A percentile compares a stretch with the other conserved stretches of the same genome.
Evolutionary conservation across 257 asterid genomes (phyloP).

Genomic region (Anisodus acutangulus): DNA sequence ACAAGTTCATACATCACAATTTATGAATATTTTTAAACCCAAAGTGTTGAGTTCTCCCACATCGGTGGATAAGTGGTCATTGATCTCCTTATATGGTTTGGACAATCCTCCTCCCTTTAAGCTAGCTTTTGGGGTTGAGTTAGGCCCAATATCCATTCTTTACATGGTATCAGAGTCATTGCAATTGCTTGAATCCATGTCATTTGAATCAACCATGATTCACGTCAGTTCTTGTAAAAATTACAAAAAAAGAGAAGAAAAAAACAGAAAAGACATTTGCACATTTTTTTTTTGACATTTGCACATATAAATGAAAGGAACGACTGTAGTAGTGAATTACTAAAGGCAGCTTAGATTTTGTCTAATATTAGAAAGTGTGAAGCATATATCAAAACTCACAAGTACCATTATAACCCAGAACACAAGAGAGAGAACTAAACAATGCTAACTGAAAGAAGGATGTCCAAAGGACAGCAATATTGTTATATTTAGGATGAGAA

Average conservation of each 20-base stretch:
- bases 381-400: neutral
- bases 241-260: neutral
- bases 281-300: neutral
- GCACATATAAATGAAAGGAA: neutral
- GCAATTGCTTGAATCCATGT: neutral
- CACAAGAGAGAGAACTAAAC: neutral
- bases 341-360: neutral
- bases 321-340: neutral
- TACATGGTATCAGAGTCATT: neutral
- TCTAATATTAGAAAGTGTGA: neutral
- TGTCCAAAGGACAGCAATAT: neutral
- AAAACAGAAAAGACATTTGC: neutral
- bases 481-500: neutral
- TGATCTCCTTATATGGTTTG: too few relatives aligned
- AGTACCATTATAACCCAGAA: neutral
- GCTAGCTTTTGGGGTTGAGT: too few relatives aligned
- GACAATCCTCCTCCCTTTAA: too few relatives aligned
- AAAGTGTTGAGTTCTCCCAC: neutral
- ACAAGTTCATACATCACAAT: neutral
- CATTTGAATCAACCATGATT: neutral
- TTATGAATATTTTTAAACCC: neutral
- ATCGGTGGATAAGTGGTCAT: too few relatives aligned
- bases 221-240: too few relatives aligned
- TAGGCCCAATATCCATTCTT: too few relatives aligned
- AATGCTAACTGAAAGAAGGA: neutral